A percentile compares a stretch with the other conserved stretches of the same genome.
Conservation (phyloP, 352 stramenopile genomes). For the Pythium coloratum region DNA sequence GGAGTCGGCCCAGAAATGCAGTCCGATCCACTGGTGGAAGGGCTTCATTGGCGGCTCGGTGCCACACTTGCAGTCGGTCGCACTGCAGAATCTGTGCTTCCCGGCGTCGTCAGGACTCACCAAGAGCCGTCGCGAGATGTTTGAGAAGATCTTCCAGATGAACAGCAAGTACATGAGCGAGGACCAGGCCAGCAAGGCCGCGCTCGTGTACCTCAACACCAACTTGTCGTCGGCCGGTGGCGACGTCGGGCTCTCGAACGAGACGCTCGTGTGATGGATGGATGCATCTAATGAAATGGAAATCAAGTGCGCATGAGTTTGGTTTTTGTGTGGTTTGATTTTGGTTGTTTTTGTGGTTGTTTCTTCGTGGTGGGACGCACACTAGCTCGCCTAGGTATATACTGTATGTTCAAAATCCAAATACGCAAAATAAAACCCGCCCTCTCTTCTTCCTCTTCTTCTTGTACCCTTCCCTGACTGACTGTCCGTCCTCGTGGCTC, state of each 20-base stretch:
- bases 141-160: slow-evolving; percentile 53
- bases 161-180: slow-evolving; percentile 71
- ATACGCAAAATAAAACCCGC: slow-evolving; percentile 22
- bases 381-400: slow-evolving; percentile 16
- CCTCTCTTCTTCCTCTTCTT: neutral
- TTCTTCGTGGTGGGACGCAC: slow-evolving; percentile 5
- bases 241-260: slow-evolving; percentile 45
- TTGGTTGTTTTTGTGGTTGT: slow-evolving; percentile 5
- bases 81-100: slow-evolving; percentile 62
- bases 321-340: slow-evolving; percentile 12
- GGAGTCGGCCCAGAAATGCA: slow-evolving; percentile 73
- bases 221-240: slow-evolving; percentile 39
- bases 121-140: slow-evolving; percentile 49
- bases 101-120: slow-evolving; percentile 56
- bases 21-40: slow-evolving; percentile 75
- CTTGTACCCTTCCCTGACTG: neutral
- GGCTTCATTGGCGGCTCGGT: slow-evolving; percentile 77
- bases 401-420: slow-evolving; percentile 29
- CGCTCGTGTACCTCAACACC: slow-evolving; percentile 70
- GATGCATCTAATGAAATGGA: neutral
- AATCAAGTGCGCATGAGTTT: neutral
- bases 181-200: slow-evolving; percentile 70
- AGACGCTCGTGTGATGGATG: slow-evolving; percentile 40
- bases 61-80: slow-evolving; percentile 61
- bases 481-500: neutral